These are phyloP conservation scores for Penicillium nucicola DNA, from an alignment of 495 filamentous ascomycete genomes.

Conservation along the genomic window DNA sequence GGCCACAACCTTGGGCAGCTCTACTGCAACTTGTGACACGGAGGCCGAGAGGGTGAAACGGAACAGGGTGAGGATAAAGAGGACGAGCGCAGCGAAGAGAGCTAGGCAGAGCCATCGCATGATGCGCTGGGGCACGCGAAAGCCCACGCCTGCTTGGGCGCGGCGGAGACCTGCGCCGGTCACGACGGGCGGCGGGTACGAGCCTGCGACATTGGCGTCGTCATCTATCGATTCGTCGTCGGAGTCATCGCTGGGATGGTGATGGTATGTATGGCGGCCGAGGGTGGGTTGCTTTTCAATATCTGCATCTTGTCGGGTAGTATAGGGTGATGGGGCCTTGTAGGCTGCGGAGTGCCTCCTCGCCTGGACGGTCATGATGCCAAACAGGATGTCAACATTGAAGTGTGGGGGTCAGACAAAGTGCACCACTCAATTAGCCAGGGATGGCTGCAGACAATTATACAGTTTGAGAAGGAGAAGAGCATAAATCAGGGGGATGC, in stretches of 20 bases:
- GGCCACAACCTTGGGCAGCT: slow-evolving; percentile 45
- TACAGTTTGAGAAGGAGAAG: background rate
- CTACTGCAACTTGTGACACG: slow-evolving; percentile 57
- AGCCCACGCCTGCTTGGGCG: slow-evolving; percentile 36
- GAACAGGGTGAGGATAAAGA: slow-evolving; percentile 70
- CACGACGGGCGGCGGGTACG: slow-evolving; percentile 48
- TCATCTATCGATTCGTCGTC: slow-evolving; percentile 24
- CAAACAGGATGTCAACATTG: slow-evolving; percentile 15
- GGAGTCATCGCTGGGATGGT: slow-evolving; percentile 23
- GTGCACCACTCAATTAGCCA: slow-evolving; percentile 1
- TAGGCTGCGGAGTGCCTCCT: slow-evolving; percentile 34
- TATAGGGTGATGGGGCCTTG: slow-evolving; percentile 25
- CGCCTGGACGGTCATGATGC: slow-evolving; percentile 37
- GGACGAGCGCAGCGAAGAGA: slow-evolving; percentile 61
- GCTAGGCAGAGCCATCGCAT: slow-evolving; percentile 70
- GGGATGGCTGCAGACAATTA: background rate
- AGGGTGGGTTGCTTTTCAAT: slow-evolving; percentile 35
- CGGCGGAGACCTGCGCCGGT: slow-evolving; percentile 41
- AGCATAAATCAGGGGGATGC: slow-evolving; percentile 1
- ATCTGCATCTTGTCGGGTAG: slow-evolving; percentile 23
- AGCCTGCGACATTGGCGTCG: slow-evolving; percentile 22
- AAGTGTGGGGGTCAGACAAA: slow-evolving; percentile 3
- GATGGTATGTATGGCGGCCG: slow-evolving; percentile 21
- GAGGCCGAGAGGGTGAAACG: slow-evolving; percentile 64
- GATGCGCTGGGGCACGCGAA: slow-evolving; percentile 57